These are phyloP conservation scores for Artomyces pyxidatus DNA, from an alignment of 768 basidiomycete species.

Conservation along the genomic window DNA sequence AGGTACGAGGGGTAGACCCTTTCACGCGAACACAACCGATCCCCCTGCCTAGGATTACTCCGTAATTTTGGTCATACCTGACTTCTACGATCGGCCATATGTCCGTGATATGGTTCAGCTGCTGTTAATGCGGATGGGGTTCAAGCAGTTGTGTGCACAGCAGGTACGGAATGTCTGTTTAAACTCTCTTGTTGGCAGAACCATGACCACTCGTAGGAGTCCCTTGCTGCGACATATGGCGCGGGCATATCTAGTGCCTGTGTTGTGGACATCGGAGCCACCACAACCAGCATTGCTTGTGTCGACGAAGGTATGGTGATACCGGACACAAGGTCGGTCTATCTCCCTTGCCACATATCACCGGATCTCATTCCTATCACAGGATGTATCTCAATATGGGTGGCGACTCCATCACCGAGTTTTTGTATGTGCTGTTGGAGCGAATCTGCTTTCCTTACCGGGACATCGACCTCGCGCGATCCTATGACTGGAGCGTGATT, in stretches of 20 bases:
- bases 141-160: slow-evolving; percentile 88
- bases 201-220: slow-evolving; percentile 49
- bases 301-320: slow-evolving; percentile 91
- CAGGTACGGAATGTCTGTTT: slow-evolving; percentile 58
- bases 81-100: slow-evolving; percentile 81
- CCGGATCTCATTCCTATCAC: not conserved
- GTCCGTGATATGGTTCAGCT: slow-evolving; percentile 71
- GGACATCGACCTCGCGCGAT: slow-evolving; percentile 65
- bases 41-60: slow-evolving; percentile 63
- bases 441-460: slow-evolving; percentile 85
- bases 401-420: slow-evolving; percentile 92
- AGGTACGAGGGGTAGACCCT: slow-evolving; percentile 34
- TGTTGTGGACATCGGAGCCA: slow-evolving; percentile 91
- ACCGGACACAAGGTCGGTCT: slow-evolving; percentile 70
- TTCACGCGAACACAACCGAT: slow-evolving; percentile 2
- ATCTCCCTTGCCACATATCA: not conserved
- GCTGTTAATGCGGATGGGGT: slow-evolving; percentile 72
- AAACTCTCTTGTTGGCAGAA: not conserved
- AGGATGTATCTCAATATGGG: slow-evolving; percentile 83
- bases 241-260: slow-evolving; percentile 94
- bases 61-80: slow-evolving; percentile 83
- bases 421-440: slow-evolving; percentile 70
- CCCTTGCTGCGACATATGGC: slow-evolving; percentile 88
- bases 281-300: slow-evolving; percentile 77
- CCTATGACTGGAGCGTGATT: slow-evolving; percentile 87